A percentile compares a stretch with the other conserved stretches of the same genome.
Evolutionary conservation across 176 grass and related monocot species (phyloP).

Genomic region (Oryza nivara): DNA sequence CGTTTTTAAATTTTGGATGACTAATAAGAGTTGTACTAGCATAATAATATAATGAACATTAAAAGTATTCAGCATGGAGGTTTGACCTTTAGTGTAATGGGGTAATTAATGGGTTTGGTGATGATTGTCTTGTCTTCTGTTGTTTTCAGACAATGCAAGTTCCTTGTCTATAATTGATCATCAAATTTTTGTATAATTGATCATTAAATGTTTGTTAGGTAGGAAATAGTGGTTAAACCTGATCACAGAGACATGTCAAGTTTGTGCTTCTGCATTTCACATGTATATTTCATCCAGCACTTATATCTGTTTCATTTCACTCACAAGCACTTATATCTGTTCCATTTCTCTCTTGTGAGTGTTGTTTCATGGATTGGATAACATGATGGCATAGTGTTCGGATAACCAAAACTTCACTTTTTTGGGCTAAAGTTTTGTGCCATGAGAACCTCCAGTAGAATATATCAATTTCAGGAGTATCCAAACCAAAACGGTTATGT

Average conservation of each 20-base stretch:
- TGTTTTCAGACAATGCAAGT: conserved; percentile 21
- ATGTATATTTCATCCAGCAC: background rate
- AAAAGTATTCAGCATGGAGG: background rate
- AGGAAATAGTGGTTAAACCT: background rate
- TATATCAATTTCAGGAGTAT: background rate
- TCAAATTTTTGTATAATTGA: background rate
- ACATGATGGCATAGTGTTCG: background rate
- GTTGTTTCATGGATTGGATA: background rate
- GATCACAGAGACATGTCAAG: background rate
- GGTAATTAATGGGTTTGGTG: background rate
- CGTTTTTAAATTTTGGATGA: too few species aligned
- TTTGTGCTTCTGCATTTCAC: background rate
- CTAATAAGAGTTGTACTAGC: too few species aligned
- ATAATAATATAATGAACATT: too few species aligned
- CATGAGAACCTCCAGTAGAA: background rate
- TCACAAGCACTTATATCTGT: background rate
- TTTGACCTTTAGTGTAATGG: background rate
- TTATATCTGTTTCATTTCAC: background rate
- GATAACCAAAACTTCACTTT: background rate
- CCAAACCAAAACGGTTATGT: background rate
- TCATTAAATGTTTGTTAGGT: background rate
- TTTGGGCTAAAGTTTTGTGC: background rate
- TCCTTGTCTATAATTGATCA: background rate
- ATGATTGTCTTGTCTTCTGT: background rate
- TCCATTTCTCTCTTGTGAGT: background rate